phyloP scores from a whole-genome alignment of 2,329 filamentous ascomycete species.

The Myriosclerotinia scirpicola region DNA sequence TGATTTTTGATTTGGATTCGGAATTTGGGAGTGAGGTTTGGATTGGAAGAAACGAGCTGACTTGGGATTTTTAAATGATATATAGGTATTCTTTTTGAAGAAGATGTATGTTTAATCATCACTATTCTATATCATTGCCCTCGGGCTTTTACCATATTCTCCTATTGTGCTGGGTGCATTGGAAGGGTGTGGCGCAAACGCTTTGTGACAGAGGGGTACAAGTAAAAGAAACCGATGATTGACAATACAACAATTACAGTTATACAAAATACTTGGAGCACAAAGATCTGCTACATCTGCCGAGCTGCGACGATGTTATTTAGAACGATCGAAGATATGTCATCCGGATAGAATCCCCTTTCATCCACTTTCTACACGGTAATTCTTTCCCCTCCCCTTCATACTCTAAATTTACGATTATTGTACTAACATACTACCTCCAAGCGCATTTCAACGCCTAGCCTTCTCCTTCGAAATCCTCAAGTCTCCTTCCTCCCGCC shows the following conservation, averaged over 20 bases:
- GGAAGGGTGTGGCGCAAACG: neutral
- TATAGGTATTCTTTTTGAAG: constrained; percentile 39
- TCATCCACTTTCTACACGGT: constrained; percentile 43
- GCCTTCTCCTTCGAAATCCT: constrained; percentile 46
- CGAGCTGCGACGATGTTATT: constrained; percentile 44
- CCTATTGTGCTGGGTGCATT: neutral
- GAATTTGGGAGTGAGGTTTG: neutral
- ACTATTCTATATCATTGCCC: neutral
- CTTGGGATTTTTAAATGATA: neutral
- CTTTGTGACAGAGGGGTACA: neutral
- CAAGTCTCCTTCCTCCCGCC: constrained; percentile 42
- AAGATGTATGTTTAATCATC: constrained; percentile 38
- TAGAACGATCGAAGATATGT: constrained; percentile 44
- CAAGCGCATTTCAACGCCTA: constrained; percentile 44
- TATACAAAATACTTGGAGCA: constrained; percentile 45
- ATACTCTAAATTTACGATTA: neutral
- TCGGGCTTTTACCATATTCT: neutral
- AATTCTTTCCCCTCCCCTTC: constrained; percentile 19
- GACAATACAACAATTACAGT: constrained; percentile 28
- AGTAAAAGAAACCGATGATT: constrained; percentile 20
- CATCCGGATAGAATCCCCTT: constrained; percentile 45
- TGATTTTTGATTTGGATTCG: constrained; percentile 29
- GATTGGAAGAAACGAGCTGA: neutral
- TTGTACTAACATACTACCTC: neutral
- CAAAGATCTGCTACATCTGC: constrained; percentile 39